Base-by-base conservation (phyloP, 1,284 basidiomycete genomes). In the Pyrrhoderma noxium region DNA sequence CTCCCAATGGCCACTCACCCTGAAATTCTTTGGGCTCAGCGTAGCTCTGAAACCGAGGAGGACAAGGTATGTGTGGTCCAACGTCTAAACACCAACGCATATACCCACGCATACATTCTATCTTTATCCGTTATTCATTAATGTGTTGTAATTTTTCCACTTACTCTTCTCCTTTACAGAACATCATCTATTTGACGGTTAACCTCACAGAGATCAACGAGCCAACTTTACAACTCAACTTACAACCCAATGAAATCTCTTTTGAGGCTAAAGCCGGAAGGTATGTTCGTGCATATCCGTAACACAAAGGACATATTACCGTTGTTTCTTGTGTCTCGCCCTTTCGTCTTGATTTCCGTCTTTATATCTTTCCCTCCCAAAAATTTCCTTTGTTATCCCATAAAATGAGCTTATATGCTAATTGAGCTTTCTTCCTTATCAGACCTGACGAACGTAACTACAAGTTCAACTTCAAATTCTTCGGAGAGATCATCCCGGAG, bases 11-110 rank as follows among this genome's bases (percentile, higher is more conserved):
- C 73, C 8, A 62, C 67, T 56, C 89, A 93, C 69, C 91, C 93
- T 41, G 90, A 95, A 70, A 73, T 94, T 49, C 74, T 90, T 2
- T 96, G 92, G 89, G 92, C 93, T 46, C 91, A 96, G 69, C 80
- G 93, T 59, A 89, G 84, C 70, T 88, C 82, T 23, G 74, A 70
- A 19, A 60, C 70, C 8, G 79, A 75, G 19, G 73, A 81, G 43
- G 76, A 76, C 53, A 93, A 93, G 76, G 92, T 89, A 35, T 48
- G 56, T 56, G 41, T 7, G 56, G 22, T 11, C 16, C 40, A 46
- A 31, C 14, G 36, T 9, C 8, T 21, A 43, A 21, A 27, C 16
- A 2, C 8, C 14, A 21, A 19, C 13, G 25, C 19, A 21, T 22
- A 14, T n/a, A n/a, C n/a, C n/a, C n/a, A n/a, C n/a, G n/a, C n/a